Base-by-base conservation (phyloP, 2,329 filamentous ascomycete genomes). In the Incumbomyces lentus region DNA sequence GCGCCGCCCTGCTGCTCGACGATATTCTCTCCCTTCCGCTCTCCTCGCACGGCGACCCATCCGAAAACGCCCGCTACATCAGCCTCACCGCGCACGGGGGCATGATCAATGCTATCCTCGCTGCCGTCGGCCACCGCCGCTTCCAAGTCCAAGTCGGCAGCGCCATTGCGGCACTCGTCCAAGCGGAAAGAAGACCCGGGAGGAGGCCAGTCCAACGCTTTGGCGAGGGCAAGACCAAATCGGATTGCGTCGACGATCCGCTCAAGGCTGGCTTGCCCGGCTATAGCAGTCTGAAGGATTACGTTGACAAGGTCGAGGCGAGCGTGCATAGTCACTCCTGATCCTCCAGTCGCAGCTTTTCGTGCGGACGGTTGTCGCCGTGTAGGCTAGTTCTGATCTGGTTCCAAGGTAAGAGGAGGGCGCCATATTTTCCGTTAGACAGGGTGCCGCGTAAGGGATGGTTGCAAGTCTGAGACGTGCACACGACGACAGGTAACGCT, bases 61-160 rank as follows among this genome's bases (percentile, higher is more conserved):
- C n/a, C n/a, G n/a, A n/a, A n/a, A n/a, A n/a, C n/a, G n/a, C n/a
- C 2, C 70, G 61, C 51, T 66, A 65, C 0, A 60, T 81, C 19
- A 75, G 72, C 4, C 58, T 81, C 30, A 80, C 76, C 1, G 70
- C 70, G 40, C 78, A 82, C 59, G 78, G 74, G 1, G 78, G 77
- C 0, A 72, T 73, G 2, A 81, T 81, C 51, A 69, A 67, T 3
- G 74, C 73, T 53, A 62, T 79, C 18, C 57, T 81, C 48, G 58
- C 67, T 58, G 49, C 66, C 13, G 46, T 67, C 33, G 68, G 67
- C 0, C 73, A 76, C 60, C 62, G 69, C 10, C 44, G 55, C 33
- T 76, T 76, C 58, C 52, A 57, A 11, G 49, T 76, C 48, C 60
- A 59, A 17, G 76, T 73, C 0, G 74, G 74, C 1, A 69, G 62